Percentiles rank a stretch among this genome's conserved stretches.
These are phyloP conservation scores for Volvariella surrecta DNA, from an alignment of 1,284 basidiomycete genomes.

Conservation along the genomic window DNA sequence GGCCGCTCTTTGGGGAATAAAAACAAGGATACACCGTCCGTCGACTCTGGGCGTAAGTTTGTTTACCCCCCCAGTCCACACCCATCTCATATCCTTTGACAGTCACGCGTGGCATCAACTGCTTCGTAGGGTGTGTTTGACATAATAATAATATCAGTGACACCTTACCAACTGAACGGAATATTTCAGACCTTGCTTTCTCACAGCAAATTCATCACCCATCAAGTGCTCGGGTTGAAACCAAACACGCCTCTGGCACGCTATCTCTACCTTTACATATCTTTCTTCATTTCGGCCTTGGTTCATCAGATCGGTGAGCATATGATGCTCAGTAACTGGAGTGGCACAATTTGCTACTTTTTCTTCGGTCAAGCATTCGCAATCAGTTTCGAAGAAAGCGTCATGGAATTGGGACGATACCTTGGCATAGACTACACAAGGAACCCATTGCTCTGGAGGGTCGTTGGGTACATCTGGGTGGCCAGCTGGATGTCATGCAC, in stretches of 20 bases:
- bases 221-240: not conserved
- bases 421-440: not conserved
- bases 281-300: slow-evolving; percentile 17
- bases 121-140: slow-evolving; percentile 16
- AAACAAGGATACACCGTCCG: slow-evolving; percentile 14
- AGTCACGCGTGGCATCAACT: slow-evolving; percentile 20
- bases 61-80: not conserved
- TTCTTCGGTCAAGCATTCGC: slow-evolving; percentile 19
- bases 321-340: slow-evolving; percentile 15
- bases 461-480: slow-evolving; percentile 16
- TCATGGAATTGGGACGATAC: slow-evolving; percentile 7
- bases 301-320: slow-evolving; percentile 18
- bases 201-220: slow-evolving; percentile 5
- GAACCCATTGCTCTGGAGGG: slow-evolving; percentile 4
- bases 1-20: slow-evolving; percentile 15
- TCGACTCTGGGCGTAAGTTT: slow-evolving; percentile 20
- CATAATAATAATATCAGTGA: not conserved
- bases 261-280: slow-evolving; percentile 12
- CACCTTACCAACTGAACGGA: not conserved
- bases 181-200: slow-evolving; percentile 4
- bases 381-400: slow-evolving; percentile 15
- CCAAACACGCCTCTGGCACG: slow-evolving; percentile 1
- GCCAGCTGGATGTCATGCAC: not conserved
- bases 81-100: not conserved
- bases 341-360: slow-evolving; percentile 16